A percentile compares a stretch with the other conserved stretches of the same genome.
phyloP scores from a whole-genome alignment of 805 yeast genomes.

The Candida arabinofermentans region DNA sequence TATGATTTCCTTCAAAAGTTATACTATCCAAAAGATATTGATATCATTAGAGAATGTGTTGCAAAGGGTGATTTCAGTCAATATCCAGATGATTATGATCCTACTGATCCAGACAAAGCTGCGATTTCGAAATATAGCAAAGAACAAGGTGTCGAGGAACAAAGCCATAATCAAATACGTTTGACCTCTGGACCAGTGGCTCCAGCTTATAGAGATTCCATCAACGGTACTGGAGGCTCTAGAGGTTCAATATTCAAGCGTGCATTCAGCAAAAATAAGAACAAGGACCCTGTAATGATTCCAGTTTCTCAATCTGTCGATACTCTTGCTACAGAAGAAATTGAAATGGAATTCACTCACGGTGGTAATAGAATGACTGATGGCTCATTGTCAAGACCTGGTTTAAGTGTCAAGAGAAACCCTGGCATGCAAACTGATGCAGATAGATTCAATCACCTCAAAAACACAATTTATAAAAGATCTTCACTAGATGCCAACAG shows the following conservation, averaged over 20 bases:
- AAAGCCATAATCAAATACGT: conserved; percentile 11
- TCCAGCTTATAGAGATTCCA: conserved; percentile 30
- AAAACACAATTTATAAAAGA: conserved; percentile 15
- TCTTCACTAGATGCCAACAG: conserved; percentile 18
- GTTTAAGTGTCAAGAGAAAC: conserved; percentile 22
- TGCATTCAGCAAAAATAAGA: conserved; percentile 27
- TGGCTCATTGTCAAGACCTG: conserved; percentile 33
- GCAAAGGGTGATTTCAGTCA: conserved; percentile 60
- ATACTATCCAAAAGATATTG: conserved; percentile 62
- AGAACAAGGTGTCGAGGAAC: conserved; percentile 28
- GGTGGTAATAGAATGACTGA: conserved; percentile 17
- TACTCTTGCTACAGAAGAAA: conserved; percentile 45
- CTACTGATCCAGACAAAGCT: conserved; percentile 69
- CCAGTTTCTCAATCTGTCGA: conserved; percentile 32
- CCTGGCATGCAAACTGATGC: conserved; percentile 19
- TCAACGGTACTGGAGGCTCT: conserved; percentile 31
- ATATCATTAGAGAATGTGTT: conserved; percentile 70
- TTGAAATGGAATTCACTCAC: conserved; percentile 39
- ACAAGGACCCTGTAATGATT: conserved; percentile 27
- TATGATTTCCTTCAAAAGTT: conserved; percentile 52
- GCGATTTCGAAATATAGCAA: conserved; percentile 44
- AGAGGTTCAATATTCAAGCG: conserved; percentile 39
- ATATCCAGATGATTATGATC: conserved; percentile 68
- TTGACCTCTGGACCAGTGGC: conserved; percentile 5
- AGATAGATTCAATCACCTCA: conserved; percentile 18